Conservation (phyloP, 179 eudicot species). For the Patellifolia procumbens region DNA sequence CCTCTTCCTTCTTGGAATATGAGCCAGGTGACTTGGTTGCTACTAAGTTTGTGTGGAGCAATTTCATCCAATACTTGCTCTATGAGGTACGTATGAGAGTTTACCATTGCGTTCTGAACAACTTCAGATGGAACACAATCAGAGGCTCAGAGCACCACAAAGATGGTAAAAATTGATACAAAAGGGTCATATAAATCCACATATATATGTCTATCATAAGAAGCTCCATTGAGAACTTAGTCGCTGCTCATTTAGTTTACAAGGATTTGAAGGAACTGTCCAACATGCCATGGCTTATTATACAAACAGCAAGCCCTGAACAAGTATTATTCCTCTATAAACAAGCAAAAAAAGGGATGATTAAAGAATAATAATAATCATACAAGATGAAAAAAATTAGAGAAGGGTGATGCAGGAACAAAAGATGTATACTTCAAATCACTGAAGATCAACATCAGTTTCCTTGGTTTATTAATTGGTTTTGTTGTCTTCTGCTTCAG, state of each 20-base stretch:
- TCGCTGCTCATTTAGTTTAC: conserved; percentile 1
- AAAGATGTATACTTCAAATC: neutral
- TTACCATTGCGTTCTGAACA: neutral
- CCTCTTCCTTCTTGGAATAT: too few relatives aligned
- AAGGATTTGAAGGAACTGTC: neutral
- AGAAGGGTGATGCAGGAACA: neutral
- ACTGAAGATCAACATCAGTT: neutral
- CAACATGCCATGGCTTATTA: neutral
- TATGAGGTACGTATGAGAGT: neutral
- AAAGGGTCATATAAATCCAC: neutral
- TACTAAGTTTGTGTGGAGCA: neutral
- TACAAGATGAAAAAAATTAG: neutral
- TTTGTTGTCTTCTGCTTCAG: conserved; percentile 30
- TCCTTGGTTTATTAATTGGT: conserved; percentile 22
- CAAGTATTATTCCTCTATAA: neutral
- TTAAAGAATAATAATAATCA: too few relatives aligned
- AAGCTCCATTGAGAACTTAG: neutral
- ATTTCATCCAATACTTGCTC: neutral
- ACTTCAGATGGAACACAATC: neutral
- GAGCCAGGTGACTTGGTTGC: too few relatives aligned
- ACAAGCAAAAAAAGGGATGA: neutral
- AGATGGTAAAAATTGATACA: neutral
- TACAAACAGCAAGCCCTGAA: neutral
- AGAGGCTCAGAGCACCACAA: neutral
- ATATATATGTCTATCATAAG: neutral